Percentiles rank a stretch among this genome's conserved stretches.
Evolutionary conservation across 2,329 filamentous ascomycete genomes (phyloP).

Genomic region (Tolypocladium inflatum): DNA sequence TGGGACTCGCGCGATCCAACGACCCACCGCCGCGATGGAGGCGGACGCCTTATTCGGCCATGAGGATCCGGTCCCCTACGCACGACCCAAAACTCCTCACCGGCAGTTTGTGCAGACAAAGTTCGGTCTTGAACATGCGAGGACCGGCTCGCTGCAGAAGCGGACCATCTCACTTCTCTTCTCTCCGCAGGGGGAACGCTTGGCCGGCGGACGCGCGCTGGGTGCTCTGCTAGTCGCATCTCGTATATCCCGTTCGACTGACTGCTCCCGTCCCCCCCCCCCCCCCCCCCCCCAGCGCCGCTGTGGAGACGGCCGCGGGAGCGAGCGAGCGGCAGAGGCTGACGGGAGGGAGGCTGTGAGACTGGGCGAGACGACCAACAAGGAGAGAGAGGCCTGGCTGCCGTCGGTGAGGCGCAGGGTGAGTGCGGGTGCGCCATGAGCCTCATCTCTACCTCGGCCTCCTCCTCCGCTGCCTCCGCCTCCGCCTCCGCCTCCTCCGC

Average conservation of each 20-base stretch:
- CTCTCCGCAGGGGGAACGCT: neutral
- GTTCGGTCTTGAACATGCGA: neutral
- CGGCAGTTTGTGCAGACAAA: neutral
- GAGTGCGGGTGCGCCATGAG: neutral
- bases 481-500: neutral
- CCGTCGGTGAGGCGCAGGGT: neutral
- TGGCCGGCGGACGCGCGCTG: neutral
- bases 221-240: neutral
- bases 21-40: neutral
- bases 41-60: neutral
- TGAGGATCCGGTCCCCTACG: neutral
- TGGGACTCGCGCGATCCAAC: neutral
- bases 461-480: neutral
- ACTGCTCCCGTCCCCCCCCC: neutral
- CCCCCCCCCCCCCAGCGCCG: neutral
- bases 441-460: neutral
- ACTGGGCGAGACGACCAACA: neutral
- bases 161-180: neutral
- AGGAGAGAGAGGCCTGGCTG: neutral
- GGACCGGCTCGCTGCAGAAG: neutral
- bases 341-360: neutral
- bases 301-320: neutral
- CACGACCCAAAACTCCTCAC: neutral
- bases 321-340: neutral
- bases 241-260: neutral